phyloP scores from a whole-genome alignment of 2,329 filamentous ascomycete species.

The Colletotrichum tanaceti region DNA sequence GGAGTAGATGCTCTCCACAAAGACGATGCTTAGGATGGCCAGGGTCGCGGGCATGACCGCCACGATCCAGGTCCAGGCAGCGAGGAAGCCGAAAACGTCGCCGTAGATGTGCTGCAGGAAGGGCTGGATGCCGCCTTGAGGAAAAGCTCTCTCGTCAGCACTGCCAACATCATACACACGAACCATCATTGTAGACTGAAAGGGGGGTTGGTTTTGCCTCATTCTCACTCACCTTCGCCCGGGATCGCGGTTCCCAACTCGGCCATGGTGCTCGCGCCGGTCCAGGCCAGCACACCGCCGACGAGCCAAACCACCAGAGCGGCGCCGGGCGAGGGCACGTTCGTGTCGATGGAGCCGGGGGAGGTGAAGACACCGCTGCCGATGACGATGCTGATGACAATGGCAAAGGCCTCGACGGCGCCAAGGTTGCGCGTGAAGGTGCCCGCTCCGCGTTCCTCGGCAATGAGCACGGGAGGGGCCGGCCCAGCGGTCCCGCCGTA shows the following conservation, averaged over 20 bases:
- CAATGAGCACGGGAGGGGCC: conserved; percentile 16
- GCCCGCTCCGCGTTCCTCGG: conserved; percentile 34
- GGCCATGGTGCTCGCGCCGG: conserved; percentile 70
- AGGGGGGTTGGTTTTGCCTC: neutral
- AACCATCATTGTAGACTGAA: conserved; percentile 34
- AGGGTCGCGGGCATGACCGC: conserved; percentile 73
- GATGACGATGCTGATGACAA: conserved; percentile 72
- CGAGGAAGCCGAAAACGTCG: conserved; percentile 70
- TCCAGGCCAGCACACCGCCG: conserved; percentile 72
- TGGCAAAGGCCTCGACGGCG: conserved; percentile 64
- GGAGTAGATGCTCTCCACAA: conserved; percentile 70
- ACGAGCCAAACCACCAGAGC: conserved; percentile 71
- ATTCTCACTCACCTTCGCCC: conserved; percentile 63
- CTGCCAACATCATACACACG: rapidly evolving
- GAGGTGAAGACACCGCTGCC: conserved; percentile 75
- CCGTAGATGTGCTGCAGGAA: conserved; percentile 72
- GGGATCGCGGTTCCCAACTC: conserved; percentile 73
- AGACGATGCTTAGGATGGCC: conserved; percentile 73
- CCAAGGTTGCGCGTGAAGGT: conserved; percentile 60
- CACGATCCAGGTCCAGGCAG: conserved; percentile 74
- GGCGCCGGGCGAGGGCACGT: conserved; percentile 70
- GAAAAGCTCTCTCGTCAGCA: neutral
- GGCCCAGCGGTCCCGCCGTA: conserved; percentile 30
- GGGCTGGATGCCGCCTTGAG: conserved; percentile 67
- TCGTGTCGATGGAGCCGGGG: conserved; percentile 70